These are phyloP conservation scores for Mycena sp. DNA, from an alignment of 1,284 basidiomycete genomes.

Conservation along the genomic window DNA sequence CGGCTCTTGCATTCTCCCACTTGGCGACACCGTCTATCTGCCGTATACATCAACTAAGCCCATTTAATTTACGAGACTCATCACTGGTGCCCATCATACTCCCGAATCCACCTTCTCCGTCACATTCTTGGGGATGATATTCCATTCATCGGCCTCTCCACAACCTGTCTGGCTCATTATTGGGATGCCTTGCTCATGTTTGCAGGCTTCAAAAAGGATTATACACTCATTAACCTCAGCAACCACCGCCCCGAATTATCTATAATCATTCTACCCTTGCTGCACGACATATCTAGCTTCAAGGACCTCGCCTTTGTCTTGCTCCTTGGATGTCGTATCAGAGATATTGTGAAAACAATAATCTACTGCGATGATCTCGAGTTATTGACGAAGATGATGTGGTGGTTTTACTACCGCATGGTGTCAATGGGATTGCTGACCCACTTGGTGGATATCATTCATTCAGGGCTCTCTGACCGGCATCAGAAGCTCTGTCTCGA, in stretches of 20 bases:
- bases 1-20: conserved; percentile 16
- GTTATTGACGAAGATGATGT: conserved; percentile 30
- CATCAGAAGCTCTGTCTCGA: conserved; percentile 29
- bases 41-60: conserved; percentile 34
- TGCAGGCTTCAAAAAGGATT: conserved; percentile 26
- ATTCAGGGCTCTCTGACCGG: conserved; percentile 30
- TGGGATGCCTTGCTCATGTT: conserved; percentile 19
- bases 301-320: conserved; percentile 29
- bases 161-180: conserved; percentile 29
- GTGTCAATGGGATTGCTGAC: conserved; percentile 12
- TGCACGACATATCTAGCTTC: conserved; percentile 28
- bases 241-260: conserved; percentile 35
- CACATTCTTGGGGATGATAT: conserved; percentile 25
- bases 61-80: conserved; percentile 28
- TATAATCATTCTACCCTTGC: conserved; percentile 25
- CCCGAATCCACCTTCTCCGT: conserved; percentile 23
- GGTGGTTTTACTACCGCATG: conserved; percentile 26
- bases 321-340: conserved; percentile 12
- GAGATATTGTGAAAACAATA: background rate
- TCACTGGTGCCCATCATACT: conserved; percentile 28
- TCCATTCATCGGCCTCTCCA: conserved; percentile 31
- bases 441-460: conserved; percentile 30
- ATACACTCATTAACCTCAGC: conserved; percentile 32
- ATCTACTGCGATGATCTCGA: conserved; percentile 5
- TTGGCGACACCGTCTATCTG: conserved; percentile 27